phyloP scores from a whole-genome alignment of 2,329 filamentous ascomycete species.

The Dactylellina cionopaga region DNA sequence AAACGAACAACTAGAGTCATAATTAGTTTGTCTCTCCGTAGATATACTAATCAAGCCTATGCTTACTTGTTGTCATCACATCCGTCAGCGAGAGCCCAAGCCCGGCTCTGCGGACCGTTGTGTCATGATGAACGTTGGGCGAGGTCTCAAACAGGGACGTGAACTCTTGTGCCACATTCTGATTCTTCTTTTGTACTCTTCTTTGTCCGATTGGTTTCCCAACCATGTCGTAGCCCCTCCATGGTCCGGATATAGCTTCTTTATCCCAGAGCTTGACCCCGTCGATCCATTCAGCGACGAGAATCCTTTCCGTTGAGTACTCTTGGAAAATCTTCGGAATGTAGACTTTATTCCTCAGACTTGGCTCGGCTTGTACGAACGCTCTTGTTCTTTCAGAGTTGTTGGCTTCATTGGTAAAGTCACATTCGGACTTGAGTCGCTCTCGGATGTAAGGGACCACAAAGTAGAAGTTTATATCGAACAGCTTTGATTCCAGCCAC shows the following conservation, averaged over 20 bases:
- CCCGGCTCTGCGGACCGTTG: slow-evolving; percentile 68
- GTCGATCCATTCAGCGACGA: slow-evolving; percentile 98
- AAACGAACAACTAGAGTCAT: slow-evolving; percentile 71
- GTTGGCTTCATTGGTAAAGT: slow-evolving; percentile 89
- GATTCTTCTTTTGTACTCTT: slow-evolving; percentile 14
- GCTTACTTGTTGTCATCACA: slow-evolving; percentile 88
- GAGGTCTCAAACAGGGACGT: slow-evolving; percentile 39
- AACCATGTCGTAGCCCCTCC: slow-evolving; percentile 75
- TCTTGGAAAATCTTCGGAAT: slow-evolving; percentile 86
- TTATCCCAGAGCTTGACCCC: slow-evolving; percentile 94
- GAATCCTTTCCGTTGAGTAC: slow-evolving; percentile 72
- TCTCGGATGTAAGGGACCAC: slow-evolving; percentile 93
- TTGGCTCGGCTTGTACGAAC: slow-evolving; percentile 77
- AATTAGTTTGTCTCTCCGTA: background rate
- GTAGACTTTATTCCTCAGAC: slow-evolving; percentile 82
- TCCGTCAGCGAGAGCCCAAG: slow-evolving; percentile 83
- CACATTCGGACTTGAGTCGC: slow-evolving; percentile 89
- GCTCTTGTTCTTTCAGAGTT: slow-evolving; percentile 86
- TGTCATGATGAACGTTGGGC: slow-evolving; percentile 29
- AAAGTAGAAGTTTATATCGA: slow-evolving; percentile 90
- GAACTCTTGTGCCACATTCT: slow-evolving; percentile 28
- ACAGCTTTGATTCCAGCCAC: slow-evolving; percentile 62
- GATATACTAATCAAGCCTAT: background rate
- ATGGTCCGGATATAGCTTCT: slow-evolving; percentile 77
- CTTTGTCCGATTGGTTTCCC: slow-evolving; percentile 51